Conservation (phyloP, 768 basidiomycete species). For the Chalciporus piperatus region DNA sequence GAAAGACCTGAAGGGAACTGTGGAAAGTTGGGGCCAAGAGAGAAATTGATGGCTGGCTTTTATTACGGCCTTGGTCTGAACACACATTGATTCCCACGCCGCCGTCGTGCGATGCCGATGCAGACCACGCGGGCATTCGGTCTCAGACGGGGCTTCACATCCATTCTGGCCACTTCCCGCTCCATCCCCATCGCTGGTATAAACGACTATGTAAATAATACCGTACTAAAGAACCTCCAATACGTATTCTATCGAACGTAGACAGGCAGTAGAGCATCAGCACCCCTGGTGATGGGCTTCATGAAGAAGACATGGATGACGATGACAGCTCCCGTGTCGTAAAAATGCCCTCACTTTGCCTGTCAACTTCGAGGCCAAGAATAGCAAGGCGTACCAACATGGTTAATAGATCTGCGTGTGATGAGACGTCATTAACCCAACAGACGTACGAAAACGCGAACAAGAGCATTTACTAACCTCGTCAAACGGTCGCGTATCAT, state of each 20-base stretch:
- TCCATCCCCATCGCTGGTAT: constrained; percentile 9
- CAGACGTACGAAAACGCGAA: neutral
- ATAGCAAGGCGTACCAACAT: neutral
- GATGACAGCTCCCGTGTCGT: neutral
- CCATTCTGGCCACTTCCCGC: constrained; percentile 1
- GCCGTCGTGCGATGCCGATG: constrained; percentile 17
- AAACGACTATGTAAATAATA: neutral
- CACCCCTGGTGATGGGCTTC: constrained; percentile 11
- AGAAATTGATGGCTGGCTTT: constrained; percentile 8
- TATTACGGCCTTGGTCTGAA: constrained; percentile 17
- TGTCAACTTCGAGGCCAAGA: neutral
- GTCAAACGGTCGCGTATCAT: constrained; percentile 94
- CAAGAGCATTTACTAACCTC: constrained; percentile 53
- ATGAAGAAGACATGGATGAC: too few relatives aligned
- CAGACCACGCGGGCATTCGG: constrained; percentile 7
- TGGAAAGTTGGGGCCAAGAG: constrained; percentile 2
- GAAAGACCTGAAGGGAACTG: constrained; percentile 19
- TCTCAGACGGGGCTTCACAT: constrained; percentile 12
- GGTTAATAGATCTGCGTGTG: constrained; percentile 31
- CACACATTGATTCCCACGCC: constrained; percentile 23
- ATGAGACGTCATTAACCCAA: constrained; percentile 6
- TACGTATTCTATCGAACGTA: constrained; percentile 7
- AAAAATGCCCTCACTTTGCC: neutral
- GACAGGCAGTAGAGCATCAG: neutral
- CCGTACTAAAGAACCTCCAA: constrained; percentile 1